Evolutionary conservation across 208 protist genomes (phyloP).

Genomic region (Crithidia expoeki): DNA sequence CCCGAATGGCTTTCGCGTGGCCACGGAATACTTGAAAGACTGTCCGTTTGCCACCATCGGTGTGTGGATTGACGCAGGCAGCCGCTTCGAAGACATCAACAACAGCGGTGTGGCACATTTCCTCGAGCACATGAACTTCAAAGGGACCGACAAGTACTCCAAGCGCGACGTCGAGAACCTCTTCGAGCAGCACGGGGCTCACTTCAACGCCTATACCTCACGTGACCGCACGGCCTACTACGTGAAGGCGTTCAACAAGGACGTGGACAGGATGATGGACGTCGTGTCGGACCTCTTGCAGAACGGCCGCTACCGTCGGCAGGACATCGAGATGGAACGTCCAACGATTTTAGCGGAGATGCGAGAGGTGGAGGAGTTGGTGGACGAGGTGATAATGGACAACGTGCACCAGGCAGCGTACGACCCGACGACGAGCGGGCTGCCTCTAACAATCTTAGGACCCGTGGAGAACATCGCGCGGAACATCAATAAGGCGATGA

Average conservation of each 20-base stretch:
- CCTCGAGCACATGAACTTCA: conserved; percentile 99
- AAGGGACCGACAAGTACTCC: conserved; percentile 94
- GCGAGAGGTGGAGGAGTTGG: conserved; percentile 94
- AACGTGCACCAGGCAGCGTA: conserved; percentile 96
- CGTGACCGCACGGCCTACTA: conserved; percentile 98
- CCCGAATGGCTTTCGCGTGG: conserved; percentile 96
- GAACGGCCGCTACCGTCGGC: conserved; percentile 85
- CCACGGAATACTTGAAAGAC: conserved; percentile 92
- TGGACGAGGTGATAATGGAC: conserved; percentile 98
- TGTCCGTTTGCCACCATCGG: conserved; percentile 96
- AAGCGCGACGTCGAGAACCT: conserved; percentile 92
- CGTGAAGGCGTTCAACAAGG: conserved; percentile 94
- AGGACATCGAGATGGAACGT: conserved; percentile 94
- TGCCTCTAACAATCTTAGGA: conserved; percentile 98
- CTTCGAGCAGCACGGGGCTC: conserved; percentile 97
- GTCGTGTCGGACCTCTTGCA: conserved; percentile 97
- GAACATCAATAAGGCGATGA: conserved; percentile 89
- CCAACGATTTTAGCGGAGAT: conserved; percentile 96
- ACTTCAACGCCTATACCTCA: conserved; percentile 99
- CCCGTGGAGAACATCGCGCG: conserved; percentile 96
- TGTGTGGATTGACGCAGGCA: conserved; percentile 98
- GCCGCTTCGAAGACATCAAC: conserved; percentile 95
- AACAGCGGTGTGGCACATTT: conserved; percentile 99
- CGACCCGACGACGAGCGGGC: conserved; percentile 83
- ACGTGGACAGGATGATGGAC: conserved; percentile 94